These are phyloP conservation scores for Oryza nivara DNA, from an alignment of 176 grass and related monocot species.

Conservation along the genomic window DNA sequence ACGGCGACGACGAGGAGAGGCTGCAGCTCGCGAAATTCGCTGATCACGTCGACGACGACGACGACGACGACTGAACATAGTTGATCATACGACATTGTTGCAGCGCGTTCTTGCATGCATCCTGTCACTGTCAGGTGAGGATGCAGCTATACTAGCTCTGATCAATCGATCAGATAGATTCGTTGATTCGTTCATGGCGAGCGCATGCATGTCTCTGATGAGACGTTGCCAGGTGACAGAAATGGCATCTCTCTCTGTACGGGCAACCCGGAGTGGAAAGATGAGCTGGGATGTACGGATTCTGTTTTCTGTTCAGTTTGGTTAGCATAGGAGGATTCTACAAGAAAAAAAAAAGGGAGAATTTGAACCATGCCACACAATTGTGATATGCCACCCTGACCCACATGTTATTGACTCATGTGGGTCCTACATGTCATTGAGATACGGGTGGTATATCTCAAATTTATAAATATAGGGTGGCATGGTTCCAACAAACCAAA, in stretches of 20 bases:
- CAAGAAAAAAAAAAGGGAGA: too few relatives aligned
- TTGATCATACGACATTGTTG: background rate
- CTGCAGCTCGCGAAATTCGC: constrained; percentile 62
- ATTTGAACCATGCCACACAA: too few relatives aligned
- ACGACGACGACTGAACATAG: background rate
- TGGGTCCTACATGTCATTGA: too few relatives aligned
- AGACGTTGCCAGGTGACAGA: background rate
- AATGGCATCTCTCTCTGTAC: constrained; percentile 26
- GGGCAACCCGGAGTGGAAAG: background rate
- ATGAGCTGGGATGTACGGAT: background rate
- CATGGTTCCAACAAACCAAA: too few relatives aligned
- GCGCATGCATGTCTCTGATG: background rate
- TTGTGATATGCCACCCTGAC: too few relatives aligned
- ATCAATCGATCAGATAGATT: background rate
- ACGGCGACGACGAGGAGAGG: constrained; percentile 50
- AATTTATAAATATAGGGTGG: too few relatives aligned
- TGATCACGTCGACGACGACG: constrained; percentile 16
- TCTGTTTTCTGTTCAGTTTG: too few relatives aligned
- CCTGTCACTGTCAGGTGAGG: background rate
- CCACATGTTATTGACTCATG: too few relatives aligned
- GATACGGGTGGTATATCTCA: too few relatives aligned
- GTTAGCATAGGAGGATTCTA: too few relatives aligned
- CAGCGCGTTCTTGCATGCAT: background rate
- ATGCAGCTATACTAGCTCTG: background rate
- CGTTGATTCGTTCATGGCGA: background rate